Conservation (phyloP, 805 yeast species). For the Candida awuae region DNA sequence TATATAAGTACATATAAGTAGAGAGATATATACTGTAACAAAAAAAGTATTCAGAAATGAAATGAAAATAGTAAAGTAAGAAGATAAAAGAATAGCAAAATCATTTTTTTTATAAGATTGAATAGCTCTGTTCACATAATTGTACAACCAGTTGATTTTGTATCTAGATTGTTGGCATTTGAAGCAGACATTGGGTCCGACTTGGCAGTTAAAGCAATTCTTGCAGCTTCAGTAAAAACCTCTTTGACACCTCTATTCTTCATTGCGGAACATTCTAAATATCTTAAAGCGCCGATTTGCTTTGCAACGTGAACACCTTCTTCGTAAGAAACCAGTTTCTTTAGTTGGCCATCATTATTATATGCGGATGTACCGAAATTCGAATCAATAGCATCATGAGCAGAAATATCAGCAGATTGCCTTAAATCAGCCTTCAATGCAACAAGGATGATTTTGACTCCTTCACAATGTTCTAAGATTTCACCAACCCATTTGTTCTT, state of each 20-base stretch:
- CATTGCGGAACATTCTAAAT: constrained; percentile 95
- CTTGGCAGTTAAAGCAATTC: constrained; percentile 87
- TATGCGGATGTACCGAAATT: constrained; percentile 18
- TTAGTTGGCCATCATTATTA: constrained; percentile 26
- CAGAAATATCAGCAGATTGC: constrained; percentile 40
- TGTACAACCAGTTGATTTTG: constrained; percentile 21
- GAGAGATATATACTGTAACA: not conserved
- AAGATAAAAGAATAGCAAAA: not conserved
- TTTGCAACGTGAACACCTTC: constrained; percentile 93
- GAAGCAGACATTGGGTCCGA: constrained; percentile 47
- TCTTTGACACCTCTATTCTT: constrained; percentile 97
- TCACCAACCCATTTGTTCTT: constrained; percentile 96
- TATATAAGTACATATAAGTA: not conserved
- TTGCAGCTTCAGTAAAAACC: constrained; percentile 97
- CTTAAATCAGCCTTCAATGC: constrained; percentile 94
- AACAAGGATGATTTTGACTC: constrained; percentile 86
- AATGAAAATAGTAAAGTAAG: not conserved
- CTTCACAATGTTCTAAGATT: constrained; percentile 94
- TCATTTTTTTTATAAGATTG: not conserved
- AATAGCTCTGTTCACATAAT: constrained; percentile 17
- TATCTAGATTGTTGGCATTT: constrained; percentile 31
- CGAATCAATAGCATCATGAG: constrained; percentile 22
- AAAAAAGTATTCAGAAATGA: not conserved
- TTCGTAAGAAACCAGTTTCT: constrained; percentile 70
- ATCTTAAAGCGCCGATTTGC: constrained; percentile 86